Conservation (phyloP, 1,284 basidiomycete species). For the Leccinum insigne region DNA sequence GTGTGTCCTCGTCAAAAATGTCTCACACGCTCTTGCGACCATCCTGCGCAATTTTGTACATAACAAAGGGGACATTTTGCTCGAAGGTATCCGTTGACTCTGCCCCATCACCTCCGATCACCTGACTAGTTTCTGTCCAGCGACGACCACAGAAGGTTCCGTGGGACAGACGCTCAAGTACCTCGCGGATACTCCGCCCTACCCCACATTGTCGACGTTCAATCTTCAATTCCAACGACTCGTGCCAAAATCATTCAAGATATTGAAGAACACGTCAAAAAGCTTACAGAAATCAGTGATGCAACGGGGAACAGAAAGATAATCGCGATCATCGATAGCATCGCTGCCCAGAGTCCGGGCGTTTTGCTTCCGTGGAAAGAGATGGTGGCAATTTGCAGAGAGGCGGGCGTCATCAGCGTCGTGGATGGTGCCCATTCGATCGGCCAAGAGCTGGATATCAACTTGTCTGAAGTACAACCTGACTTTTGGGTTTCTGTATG, state of each 20-base stretch:
- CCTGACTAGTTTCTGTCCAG: slow-evolving; percentile 36
- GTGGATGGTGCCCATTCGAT: slow-evolving; percentile 88
- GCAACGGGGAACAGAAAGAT: slow-evolving; percentile 45
- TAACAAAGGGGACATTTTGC: slow-evolving; percentile 45
- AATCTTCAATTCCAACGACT: slow-evolving; percentile 59
- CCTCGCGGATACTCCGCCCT: slow-evolving; percentile 56
- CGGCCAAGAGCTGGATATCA: slow-evolving; percentile 63
- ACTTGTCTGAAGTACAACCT: slow-evolving; percentile 58
- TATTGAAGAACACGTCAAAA: slow-evolving; percentile 49
- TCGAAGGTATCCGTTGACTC: slow-evolving; percentile 33
- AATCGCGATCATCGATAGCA: slow-evolving; percentile 76
- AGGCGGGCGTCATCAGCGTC: slow-evolving; percentile 67
- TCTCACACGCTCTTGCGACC: slow-evolving; percentile 67
- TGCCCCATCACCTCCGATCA: background rate
- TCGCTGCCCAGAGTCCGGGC: slow-evolving; percentile 67
- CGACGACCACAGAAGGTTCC: slow-evolving; percentile 67
- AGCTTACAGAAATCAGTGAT: slow-evolving; percentile 6
- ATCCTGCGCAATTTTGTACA: slow-evolving; percentile 62
- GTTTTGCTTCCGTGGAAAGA: slow-evolving; percentile 79
- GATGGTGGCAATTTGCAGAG: slow-evolving; percentile 67
- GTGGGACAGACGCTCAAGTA: slow-evolving; percentile 58
- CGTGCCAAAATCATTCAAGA: slow-evolving; percentile 56
- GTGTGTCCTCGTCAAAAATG: slow-evolving; percentile 66
- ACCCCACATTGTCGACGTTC: slow-evolving; percentile 54
- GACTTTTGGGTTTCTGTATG: slow-evolving; percentile 83